Conservation (phyloP, 768 basidiomycete species). For the Calvatia gigantea region DNA sequence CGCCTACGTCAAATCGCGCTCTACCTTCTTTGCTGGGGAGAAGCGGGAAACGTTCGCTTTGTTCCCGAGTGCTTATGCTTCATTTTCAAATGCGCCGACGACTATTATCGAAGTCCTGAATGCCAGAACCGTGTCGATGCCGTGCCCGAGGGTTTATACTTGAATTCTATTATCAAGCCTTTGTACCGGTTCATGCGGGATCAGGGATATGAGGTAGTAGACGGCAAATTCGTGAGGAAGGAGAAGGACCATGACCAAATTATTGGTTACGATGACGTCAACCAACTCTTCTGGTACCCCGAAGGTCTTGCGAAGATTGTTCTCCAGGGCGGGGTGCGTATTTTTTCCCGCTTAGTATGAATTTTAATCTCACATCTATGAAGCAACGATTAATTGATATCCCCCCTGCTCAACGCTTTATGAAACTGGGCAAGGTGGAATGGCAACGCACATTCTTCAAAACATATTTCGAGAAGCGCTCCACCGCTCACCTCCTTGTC, state of each 20-base stretch:
- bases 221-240: constrained; percentile 90
- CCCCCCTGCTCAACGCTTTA: constrained; percentile 88
- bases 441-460: constrained; percentile 98
- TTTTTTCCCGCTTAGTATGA: constrained; percentile 3
- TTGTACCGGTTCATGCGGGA: constrained; percentile 95
- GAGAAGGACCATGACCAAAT: constrained; percentile 95
- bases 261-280: constrained; percentile 99
- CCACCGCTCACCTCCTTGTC: constrained; percentile 88
- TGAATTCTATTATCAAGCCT: constrained; percentile 89
- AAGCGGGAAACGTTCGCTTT: constrained; percentile 96
- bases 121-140: constrained; percentile 94
- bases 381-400: constrained; percentile 91
- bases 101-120: constrained; percentile 97
- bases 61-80: constrained; percentile 97
- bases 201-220: constrained; percentile 93
- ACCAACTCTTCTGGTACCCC: constrained; percentile 99
- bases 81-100: constrained; percentile 99
- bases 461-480: constrained; percentile 97
- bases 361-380: constrained; percentile 4
- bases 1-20: constrained; percentile 94
- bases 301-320: constrained; percentile 95
- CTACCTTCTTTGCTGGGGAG: constrained; percentile 97
- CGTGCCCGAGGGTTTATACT: constrained; percentile 91
- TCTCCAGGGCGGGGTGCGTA: constrained; percentile 75
- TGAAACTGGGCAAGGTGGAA: constrained; percentile 87